Base-by-base conservation (phyloP, 768 basidiomycete genomes). In the Rhodocollybia butyracea region DNA sequence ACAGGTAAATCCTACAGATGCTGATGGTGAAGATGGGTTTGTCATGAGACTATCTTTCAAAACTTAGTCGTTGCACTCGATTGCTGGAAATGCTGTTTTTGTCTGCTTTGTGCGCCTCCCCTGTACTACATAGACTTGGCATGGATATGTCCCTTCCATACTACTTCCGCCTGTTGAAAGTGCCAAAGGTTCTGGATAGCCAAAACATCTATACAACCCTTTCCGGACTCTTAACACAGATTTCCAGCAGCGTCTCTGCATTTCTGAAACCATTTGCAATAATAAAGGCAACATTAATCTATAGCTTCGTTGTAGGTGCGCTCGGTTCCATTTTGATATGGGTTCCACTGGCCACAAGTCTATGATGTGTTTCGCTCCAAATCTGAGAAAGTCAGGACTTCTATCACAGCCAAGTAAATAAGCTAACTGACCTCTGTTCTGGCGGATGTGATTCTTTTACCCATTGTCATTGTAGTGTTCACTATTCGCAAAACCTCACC, bases 21-120 rank as follows among this genome's bases (percentile, higher is more conserved):
- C 89, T 5, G 91, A 94, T 65, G 90, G 89, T 5, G 91, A 94
- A 67, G 89, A 93, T 62, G 91, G 92, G 7, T 83, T 90, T 60
- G 88, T 86, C 1, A 94, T 94, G 91, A 76, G 83, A 27, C 76
- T 90, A 38, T 70, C 72, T 5, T 73, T 84, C 57, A 69, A 73
- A 29, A 39, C 29, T 43, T 38, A 42, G 51, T 50, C 48, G 26
- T 50, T 24, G 34, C 15, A 12, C 17, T 31, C 27, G 21, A 2
- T 15, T 45, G n/a, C 15, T 17, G 42, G 15, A 1, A 11, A 43
- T 21, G 39, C 39, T 17, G 8, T 21, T 40, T 19, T n/a, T n/a
- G n/a, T n/a, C n/a, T n/a, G n/a, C n/a, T n/a, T n/a, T n/a, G n/a
- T n/a, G n/a, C n/a, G n/a, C n/a, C n/a, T n/a, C n/a, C n/a, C n/a